Evolutionary conservation across 768 basidiomycete genomes (phyloP), one percentile per base, ranked within the genome.

Genomic region (Suillus fuscotomentosus): DNA sequence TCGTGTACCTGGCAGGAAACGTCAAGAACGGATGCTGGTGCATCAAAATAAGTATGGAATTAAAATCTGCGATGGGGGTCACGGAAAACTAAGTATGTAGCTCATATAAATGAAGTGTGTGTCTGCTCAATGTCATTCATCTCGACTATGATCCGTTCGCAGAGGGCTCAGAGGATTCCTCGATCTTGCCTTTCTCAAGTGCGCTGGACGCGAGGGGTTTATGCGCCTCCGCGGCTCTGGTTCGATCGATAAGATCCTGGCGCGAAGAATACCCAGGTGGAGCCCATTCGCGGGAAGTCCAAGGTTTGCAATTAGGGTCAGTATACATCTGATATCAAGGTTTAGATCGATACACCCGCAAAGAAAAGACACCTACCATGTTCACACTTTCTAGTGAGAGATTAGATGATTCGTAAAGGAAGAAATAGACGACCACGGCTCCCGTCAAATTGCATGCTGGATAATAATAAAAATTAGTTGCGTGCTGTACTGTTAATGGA

Each of bases 321-420:
- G 81, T 83, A 77, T 89, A 88, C 87, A 89, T 88, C 82, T 83
- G 24, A 42, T 17, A 27, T 48, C 5, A 54, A 60, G 57, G 45
- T 22, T 42, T 45, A 41, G 36, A 48, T 22, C 54, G 45, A 24
- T 41, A 31, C 41, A 39, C 63, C 41, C 63, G 47, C 53, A 27
- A 62, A 65, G 10, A 61, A 43, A 47, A 60, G 59, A 56, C 7
- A 75, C 80, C 62, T 69, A 85, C 83, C 70, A 76, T 75, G 69
- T 90, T 84, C 51, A 91, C 87, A 65, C 75, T 80, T 76, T 92
- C 91, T 20, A 92, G 80, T 3, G 85, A 83, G 43, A 92, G 79
- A 65, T 86, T 84, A 7, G 86, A 83, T 9, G 85, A 85, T 72
- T 92, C 90, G 78, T 92, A 92, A 2, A 92, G 80, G 86, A 90